Conservation (phyloP, 2,329 filamentous ascomycete genomes). For the Fusarium pseudonygamai region DNA sequence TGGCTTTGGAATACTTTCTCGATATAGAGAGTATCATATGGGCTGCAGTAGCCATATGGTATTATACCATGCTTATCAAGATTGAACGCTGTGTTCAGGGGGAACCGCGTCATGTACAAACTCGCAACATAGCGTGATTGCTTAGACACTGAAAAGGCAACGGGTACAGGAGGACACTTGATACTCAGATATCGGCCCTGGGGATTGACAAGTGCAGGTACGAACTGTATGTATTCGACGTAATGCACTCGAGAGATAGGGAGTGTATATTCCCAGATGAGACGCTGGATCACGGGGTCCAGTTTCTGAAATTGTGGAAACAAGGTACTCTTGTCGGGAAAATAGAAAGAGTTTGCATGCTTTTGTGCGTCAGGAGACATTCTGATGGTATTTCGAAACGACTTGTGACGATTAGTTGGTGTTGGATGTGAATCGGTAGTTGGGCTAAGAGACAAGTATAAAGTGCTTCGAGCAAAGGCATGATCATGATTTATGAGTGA, state of each 20-base stretch:
- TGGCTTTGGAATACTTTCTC: not conserved
- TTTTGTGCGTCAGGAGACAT: not conserved
- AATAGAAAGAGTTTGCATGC: not conserved
- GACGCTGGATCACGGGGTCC: not conserved
- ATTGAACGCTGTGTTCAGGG: not conserved
- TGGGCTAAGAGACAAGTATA: not conserved
- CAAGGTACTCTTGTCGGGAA: fast-evolving
- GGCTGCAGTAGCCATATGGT: not conserved
- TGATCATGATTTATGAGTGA: not conserved
- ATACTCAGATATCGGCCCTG: not conserved
- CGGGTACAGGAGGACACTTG: not conserved
- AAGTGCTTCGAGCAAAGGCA: not conserved
- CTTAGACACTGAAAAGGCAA: not conserved
- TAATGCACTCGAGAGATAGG: not conserved
- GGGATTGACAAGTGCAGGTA: not conserved
- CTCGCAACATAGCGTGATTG: not conserved
- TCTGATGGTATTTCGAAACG: not conserved
- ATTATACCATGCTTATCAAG: not conserved
- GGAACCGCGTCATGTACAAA: not conserved
- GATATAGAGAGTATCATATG: not conserved
- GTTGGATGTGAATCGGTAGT: not conserved
- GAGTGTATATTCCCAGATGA: not conserved
- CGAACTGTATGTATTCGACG: not conserved
- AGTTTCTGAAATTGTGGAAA: not conserved
- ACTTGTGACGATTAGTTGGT: too few relatives aligned